Conservation (phyloP, 2,329 filamentous ascomycete genomes). For the Aspergillus hortae region DNA sequence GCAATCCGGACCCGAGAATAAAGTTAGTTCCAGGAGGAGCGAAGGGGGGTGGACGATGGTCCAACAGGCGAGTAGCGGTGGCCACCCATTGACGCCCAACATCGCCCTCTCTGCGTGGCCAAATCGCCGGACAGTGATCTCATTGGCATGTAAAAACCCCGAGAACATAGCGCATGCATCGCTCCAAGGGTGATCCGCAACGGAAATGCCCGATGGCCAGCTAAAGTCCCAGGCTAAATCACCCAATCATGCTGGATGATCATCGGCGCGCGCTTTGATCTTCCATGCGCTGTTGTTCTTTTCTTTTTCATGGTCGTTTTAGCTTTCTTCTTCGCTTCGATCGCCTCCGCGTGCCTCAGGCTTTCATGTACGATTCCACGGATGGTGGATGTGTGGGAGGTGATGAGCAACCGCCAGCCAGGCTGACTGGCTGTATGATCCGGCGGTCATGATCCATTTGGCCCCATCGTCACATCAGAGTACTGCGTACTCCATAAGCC, state of each 20-base stretch:
- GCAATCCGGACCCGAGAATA: conserved; percentile 2
- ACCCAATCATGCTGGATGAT: neutral
- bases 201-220: conserved; percentile 28
- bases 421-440: neutral
- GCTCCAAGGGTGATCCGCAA: conserved; percentile 26
- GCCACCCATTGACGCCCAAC: conserved; percentile 21
- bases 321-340: neutral
- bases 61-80: conserved; percentile 10
- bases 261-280: neutral
- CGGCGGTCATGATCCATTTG: neutral
- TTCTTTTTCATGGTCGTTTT: neutral
- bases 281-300: neutral
- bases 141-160: conserved; percentile 31
- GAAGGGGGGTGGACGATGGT: neutral
- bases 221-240: neutral
- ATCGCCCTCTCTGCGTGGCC: conserved; percentile 12
- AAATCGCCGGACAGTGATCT: conserved; percentile 4
- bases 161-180: conserved; percentile 19
- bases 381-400: neutral
- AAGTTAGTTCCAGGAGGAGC: neutral
- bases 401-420: neutral
- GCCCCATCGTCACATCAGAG: neutral
- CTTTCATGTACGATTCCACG: neutral
- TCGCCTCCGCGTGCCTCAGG: neutral
- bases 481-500: neutral